Base-by-base conservation (phyloP, 2,329 filamentous ascomycete genomes). In the Amylocarpus encephaloides region DNA sequence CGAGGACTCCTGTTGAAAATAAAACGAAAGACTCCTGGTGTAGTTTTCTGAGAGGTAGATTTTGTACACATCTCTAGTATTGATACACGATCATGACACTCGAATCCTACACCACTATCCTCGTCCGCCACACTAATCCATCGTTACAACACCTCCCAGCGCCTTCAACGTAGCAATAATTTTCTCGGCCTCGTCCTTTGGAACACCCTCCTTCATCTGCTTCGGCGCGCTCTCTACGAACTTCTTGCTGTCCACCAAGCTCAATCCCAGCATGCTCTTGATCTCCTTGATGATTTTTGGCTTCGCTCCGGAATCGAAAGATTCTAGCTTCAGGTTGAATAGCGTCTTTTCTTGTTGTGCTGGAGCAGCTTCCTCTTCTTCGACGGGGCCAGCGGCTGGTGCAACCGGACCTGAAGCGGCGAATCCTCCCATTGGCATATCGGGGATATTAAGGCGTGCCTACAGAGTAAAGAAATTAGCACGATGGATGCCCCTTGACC, bases 241-340 rank as follows among this genome's bases (percentile, higher is more conserved):
- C 78, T 99, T 99, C 86, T 99, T 99, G 75, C 88, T 95, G 73
- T 99, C 93, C 62, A 99, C 94, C 75, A 99, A 79, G 69, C 88
- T 94, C 67, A 98, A 74, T 39, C 93, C 93, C 54, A 99, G 77
- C 82, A 98, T 79, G 66, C 82, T 84, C 83, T 99, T 99, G 76
- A 99, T 80, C 77, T 99, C 93, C 82, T 99, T 99, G 80, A 98
- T 99, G 65, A 98, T 78, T 86, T 99, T 99, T 65, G 94, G 90
- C 79, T 99, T 99, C 59, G 92, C 76, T 45, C 73, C 78, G 26
- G 90, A 78, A 47, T 98, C 94, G 69, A 97, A 94, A 33, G 85
- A 86, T 71, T 88, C 79, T 57, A 99, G 83, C 77, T 96, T 97
- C 59, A 99, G 73, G 70, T 86, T 95, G 80, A 99, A 99, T 55